phyloP scores from a whole-genome alignment of 495 filamentous ascomycete genomes.

The Cenococcum geophilum region DNA sequence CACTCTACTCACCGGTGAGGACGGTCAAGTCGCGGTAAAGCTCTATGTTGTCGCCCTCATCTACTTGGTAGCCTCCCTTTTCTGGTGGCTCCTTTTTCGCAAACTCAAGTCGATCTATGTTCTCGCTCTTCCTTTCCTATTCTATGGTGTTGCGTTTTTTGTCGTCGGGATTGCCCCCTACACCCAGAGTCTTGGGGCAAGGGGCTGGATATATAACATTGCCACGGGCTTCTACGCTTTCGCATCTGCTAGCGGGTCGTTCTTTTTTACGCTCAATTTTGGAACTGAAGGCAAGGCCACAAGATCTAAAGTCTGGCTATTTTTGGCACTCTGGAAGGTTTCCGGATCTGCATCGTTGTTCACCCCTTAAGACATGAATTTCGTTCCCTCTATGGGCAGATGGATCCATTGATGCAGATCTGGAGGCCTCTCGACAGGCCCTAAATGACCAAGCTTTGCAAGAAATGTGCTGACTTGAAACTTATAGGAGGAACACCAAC shows the following conservation, averaged over 20 bases:
- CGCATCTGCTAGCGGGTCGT: slow-evolving; percentile 53
- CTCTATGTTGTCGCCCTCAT: slow-evolving; percentile 58
- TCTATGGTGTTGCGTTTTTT: slow-evolving; percentile 58
- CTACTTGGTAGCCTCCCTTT: slow-evolving; percentile 53
- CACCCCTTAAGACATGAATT: no score
- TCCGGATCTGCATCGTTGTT: no score
- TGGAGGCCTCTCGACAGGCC: no score
- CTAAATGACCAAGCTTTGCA: no score
- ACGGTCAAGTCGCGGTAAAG: slow-evolving; percentile 55
- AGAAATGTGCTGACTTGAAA: no score
- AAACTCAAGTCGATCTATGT: slow-evolving; percentile 51
- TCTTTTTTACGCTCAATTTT: slow-evolving; percentile 64
- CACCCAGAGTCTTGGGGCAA: slow-evolving; percentile 33
- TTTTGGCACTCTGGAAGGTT: no score
- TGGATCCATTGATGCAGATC: no score
- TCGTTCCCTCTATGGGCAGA: no score
- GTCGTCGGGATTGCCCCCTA: slow-evolving; percentile 59
- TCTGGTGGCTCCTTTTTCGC: slow-evolving; percentile 59
- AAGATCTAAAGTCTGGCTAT: no score
- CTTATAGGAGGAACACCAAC: slow-evolving; percentile 55
- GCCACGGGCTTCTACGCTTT: slow-evolving; percentile 57
- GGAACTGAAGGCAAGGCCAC: slow-evolving; percentile 57
- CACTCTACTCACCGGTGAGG: slow-evolving; percentile 56
- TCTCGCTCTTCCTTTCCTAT: slow-evolving; percentile 53
- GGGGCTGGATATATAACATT: slow-evolving; percentile 50